Evolutionary conservation across 108 stramenopile species (phyloP).

Genomic region (Conticribra weissflogii): DNA sequence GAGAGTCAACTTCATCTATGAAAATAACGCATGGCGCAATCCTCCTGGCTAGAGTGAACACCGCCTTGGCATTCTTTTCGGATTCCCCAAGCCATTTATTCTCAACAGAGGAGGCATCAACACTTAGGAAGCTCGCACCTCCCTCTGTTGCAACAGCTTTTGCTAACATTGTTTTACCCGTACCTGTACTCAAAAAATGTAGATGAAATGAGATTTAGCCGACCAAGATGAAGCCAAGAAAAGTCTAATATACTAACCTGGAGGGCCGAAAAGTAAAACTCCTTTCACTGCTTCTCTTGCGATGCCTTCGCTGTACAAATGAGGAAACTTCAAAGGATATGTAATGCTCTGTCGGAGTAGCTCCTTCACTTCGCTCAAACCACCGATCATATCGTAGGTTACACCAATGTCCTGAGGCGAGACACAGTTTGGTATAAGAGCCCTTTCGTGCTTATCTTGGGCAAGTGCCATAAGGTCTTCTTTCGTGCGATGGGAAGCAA

Average conservation of each 20-base stretch:
- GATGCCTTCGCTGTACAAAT: constrained; percentile 94
- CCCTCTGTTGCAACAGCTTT: constrained; percentile 99
- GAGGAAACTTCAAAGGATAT: constrained; percentile 95
- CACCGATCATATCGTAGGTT: constrained; percentile 96
- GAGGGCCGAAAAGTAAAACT: constrained; percentile 95
- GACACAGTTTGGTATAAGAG: constrained; percentile 84
- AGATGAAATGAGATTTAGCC: no score
- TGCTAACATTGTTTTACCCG: constrained; percentile 92
- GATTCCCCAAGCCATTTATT: constrained; percentile 99
- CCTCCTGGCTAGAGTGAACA: constrained; percentile 95
- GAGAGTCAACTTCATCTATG: constrained; percentile 96
- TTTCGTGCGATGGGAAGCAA: constrained; percentile 65
- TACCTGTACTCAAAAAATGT: no score
- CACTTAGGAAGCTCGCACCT: constrained; percentile 94
- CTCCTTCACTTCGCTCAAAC: constrained; percentile 91
- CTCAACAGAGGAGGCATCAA: constrained; percentile 96
- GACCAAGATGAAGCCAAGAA: no score
- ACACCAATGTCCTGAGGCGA: constrained; percentile 93
- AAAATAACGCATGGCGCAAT: constrained; percentile 96
- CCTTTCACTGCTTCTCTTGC: constrained; percentile 95
- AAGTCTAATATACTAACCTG: constrained; percentile 56
- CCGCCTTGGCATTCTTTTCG: constrained; percentile 99
- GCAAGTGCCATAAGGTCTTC: constrained; percentile 86
- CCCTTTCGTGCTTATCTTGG: constrained; percentile 92
- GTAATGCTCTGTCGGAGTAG: constrained; percentile 94